Percentiles rank a stretch among this genome's conserved stretches.
phyloP scores from a whole-genome alignment of 805 yeast species.

The Metahyphopichia silvanorum region DNA sequence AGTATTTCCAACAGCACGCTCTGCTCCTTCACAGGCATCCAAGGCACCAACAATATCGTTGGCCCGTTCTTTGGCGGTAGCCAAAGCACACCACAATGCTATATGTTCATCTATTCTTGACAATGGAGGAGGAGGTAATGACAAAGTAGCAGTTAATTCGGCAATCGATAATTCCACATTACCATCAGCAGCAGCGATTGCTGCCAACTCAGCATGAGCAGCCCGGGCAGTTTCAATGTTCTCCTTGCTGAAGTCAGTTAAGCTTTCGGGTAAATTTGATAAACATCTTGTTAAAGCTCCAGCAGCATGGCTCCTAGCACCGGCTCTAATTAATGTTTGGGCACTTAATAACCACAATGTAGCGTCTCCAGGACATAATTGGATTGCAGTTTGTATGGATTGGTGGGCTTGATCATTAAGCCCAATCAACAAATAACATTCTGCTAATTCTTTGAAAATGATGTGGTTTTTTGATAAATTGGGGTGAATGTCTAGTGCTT shows the following conservation, averaged over 20 bases:
- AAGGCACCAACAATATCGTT: constrained; percentile 50
- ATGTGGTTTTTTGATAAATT: constrained; percentile 34
- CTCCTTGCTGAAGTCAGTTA: constrained; percentile 20
- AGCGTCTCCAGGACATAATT: constrained; percentile 39
- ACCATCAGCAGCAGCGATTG: constrained; percentile 50
- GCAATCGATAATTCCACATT: constrained; percentile 47
- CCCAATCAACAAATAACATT: constrained; percentile 46
- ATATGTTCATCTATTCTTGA: constrained; percentile 44
- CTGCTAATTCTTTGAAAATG: constrained; percentile 50
- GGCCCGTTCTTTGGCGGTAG: constrained; percentile 49
- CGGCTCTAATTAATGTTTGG: constrained; percentile 43
- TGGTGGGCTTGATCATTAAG: constrained; percentile 52
- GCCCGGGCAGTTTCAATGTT: constrained; percentile 49
- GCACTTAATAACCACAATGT: constrained; percentile 48
- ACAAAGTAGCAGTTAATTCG: constrained; percentile 49
- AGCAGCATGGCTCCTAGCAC: constrained; percentile 44
- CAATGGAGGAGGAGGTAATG: constrained; percentile 48
- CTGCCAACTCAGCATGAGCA: constrained; percentile 55
- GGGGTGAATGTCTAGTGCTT: constrained; percentile 35
- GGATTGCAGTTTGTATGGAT: constrained; percentile 42
- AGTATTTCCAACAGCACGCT: constrained; percentile 40
- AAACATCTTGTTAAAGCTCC: constrained; percentile 46
- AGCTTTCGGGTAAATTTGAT: constrained; percentile 33
- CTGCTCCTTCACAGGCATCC: constrained; percentile 47
- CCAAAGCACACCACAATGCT: constrained; percentile 52